Evolutionary conservation across 768 basidiomycete species (phyloP), one percentile per base, ranked within the genome.

Genomic region (Baorangia bicolor): DNA sequence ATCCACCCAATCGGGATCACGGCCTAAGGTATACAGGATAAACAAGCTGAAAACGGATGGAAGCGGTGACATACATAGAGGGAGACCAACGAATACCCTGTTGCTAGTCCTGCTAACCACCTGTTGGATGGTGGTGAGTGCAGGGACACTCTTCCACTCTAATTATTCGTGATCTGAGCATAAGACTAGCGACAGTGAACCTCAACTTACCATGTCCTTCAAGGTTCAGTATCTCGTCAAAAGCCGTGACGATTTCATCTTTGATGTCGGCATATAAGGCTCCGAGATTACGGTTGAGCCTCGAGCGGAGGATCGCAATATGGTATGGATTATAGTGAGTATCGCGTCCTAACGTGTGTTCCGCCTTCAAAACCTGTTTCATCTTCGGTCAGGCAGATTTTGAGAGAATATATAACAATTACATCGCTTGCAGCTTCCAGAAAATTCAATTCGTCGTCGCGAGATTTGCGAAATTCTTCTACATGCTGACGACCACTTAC

Each of bases 221-320:
- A 20, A 62, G 53, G 18, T 56, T 34, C 11, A 84, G 65, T 37
- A 68, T 56, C 5, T 77, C 78, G 1, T 67, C 61, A 50, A 81
- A 76, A 0, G 82, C 70, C 0, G 61, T 51, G 2, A 60, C 46
- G 14, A 83, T 67, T 58, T 85, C 84, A 28, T 80, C 75, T 7
- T 66, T 70, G 10, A 84, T 61, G 25, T 75, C 73, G 0, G 73
- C 66, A 55, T 80, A 75, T 3, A 74, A 58, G 4, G 49, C 53
- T 2, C 63, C 69, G 12, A 84, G 64, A 47, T 75, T 75, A 6
- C 80, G 71, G 13, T 73, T 74, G 6, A 77, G 56, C 28, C 65
- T 40, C n/a, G 59, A 56, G 20, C 69, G 71, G 9, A 76, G 38
- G 25, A 77, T 50, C 2, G 49, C 28, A 5, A 67, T 50, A 40